Base-by-base conservation (phyloP, 2,329 filamentous ascomycete genomes). In the Plectosphaerella cucumerina region DNA sequence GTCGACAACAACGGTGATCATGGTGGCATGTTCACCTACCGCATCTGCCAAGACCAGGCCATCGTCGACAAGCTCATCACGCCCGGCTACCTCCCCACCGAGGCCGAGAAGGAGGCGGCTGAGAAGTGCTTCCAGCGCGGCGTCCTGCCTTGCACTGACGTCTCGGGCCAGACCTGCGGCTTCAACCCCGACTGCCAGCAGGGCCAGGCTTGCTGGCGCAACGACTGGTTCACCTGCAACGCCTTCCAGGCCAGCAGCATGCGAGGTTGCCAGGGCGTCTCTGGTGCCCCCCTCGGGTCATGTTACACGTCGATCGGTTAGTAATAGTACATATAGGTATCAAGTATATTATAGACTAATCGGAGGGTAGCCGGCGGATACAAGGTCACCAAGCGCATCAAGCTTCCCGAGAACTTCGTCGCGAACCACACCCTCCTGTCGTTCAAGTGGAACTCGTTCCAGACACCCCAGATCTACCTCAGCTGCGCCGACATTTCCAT, bases 1-100 rank as follows among this genome's bases (percentile, higher is more conserved):
- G 70, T 80, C 17, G 78, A 81, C 57, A 64, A 78, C 62, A 81
- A 80, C 56, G 78, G 78, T 0, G 77, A 81, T 55, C 77, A 81
- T 54, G 76, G 77, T 22, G 78, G 77, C 61, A 80, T 80, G 76
- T 81, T 79, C 62, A 70, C 62, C 56, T 81, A 78, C 60, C 74
- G 77, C 10, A 72, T 80, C 54, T 81, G 77, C 57, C 70, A 76
- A 54, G 65, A 81, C 56, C 76, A 80, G 56, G 65, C 62, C 0
- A 60, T 81, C 0, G 73, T 80, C 26, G 68, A 78, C 64, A 74
- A 75, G 55, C 72, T 81, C 57, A 61, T 78, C 2, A 70, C 71
- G 1, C 68, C 75, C 0, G 60, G 58, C 8, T 78, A 80, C 53
- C 56, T 75, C 3, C 77, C 77, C 0, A 80, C 75, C 2, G 62